Evolutionary conservation across 1,284 basidiomycete species (phyloP).

Genomic region (Gomphus bonarii): DNA sequence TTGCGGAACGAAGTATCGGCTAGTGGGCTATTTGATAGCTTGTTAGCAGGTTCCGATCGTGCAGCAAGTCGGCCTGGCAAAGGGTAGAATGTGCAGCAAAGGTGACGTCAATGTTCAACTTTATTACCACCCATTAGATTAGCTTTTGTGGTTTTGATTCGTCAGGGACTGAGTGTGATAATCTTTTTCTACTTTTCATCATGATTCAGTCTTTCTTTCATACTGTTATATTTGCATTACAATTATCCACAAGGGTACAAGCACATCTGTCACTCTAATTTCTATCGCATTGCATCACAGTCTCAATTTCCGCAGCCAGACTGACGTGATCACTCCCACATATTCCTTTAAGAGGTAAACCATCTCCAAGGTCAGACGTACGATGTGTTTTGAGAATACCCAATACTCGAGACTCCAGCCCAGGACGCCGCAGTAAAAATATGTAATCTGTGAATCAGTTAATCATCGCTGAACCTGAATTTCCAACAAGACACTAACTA

Average conservation of each 20-base stretch:
- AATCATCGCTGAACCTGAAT: conserved; percentile 8
- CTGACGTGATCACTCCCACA: conserved; percentile 86
- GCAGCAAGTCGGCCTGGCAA: conserved; percentile 12
- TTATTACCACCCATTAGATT: neutral
- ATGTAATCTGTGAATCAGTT: conserved; percentile 63
- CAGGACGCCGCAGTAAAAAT: conserved; percentile 48
- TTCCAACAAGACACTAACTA: conserved; percentile 20
- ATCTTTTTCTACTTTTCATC: neutral
- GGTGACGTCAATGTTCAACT: neutral
- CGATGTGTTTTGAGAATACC: conserved; percentile 58
- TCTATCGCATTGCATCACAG: conserved; percentile 2
- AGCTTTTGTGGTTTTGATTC: no score
- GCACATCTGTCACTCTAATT: conserved; percentile 6
- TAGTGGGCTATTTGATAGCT: conserved; percentile 74
- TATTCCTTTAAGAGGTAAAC: conserved; percentile 71
- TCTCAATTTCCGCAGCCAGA: conserved; percentile 46
- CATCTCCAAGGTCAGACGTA: conserved; percentile 55
- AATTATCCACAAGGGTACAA: neutral
- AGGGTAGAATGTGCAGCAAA: neutral
- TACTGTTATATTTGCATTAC: neutral
- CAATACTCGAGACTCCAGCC: conserved; percentile 34
- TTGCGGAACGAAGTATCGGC: conserved; percentile 83
- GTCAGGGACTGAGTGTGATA: neutral
- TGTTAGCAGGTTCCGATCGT: conserved; percentile 83
- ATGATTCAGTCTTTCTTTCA: neutral